Percentiles rank a stretch among this genome's conserved stretches.
Evolutionary conservation across 139 green algal species (phyloP).

Genomic region (Chlorella sp.): DNA sequence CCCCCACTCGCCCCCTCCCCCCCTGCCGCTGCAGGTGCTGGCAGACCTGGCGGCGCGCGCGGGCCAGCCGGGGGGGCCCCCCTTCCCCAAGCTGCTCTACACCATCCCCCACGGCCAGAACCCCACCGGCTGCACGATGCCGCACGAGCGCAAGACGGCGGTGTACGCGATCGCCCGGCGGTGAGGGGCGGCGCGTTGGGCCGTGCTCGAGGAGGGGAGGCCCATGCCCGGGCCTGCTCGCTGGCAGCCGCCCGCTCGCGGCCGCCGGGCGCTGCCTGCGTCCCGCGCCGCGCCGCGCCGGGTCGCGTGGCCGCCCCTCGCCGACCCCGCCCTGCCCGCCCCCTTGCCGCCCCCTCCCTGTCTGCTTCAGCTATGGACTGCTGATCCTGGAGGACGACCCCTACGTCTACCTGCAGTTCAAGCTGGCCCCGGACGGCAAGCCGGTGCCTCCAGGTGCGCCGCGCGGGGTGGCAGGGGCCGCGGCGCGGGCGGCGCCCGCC

Average conservation of each 20-base stretch:
- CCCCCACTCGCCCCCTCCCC: neutral
- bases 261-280: too few relatives aligned
- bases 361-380: constrained; percentile 46
- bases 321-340: neutral
- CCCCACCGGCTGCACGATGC: constrained; percentile 64
- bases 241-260: too few relatives aligned
- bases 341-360: constrained; percentile 4
- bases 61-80: neutral
- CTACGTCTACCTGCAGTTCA: constrained; percentile 80
- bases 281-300: too few relatives aligned
- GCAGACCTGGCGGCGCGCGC: neutral
- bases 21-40: neutral
- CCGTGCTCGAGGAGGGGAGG: too few relatives aligned
- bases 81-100: constrained; percentile 65
- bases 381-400: constrained; percentile 88
- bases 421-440: too few relatives aligned
- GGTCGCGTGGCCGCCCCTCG: too few relatives aligned
- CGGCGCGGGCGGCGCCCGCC: too few relatives aligned
- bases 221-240: too few relatives aligned
- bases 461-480: too few relatives aligned
- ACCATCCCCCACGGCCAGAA: constrained; percentile 78
- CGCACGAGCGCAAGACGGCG: constrained; percentile 44
- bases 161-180: constrained; percentile 65
- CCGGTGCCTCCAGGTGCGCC: too few relatives aligned
- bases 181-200: too few relatives aligned